A percentile compares a stretch with the other conserved stretches of the same genome.
Evolutionary conservation across 352 stramenopile genomes (phyloP).

Genomic region (Pythium dissimile): DNA sequence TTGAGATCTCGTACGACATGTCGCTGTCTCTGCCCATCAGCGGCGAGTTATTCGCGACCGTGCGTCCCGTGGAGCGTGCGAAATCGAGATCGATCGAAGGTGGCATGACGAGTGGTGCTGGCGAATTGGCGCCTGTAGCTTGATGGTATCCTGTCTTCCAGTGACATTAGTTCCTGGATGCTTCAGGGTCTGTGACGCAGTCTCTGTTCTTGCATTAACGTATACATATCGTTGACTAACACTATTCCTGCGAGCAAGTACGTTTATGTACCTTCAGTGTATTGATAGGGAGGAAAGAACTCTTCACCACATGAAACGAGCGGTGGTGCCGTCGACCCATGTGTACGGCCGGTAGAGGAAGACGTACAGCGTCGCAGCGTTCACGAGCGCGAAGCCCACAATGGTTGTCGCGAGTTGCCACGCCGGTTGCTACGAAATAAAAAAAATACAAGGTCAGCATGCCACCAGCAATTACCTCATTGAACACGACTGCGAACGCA

Average conservation of each 20-base stretch:
- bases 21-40: constrained; percentile 49
- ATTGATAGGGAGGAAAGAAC: no score
- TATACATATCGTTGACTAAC: no score
- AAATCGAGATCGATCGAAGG: not conserved
- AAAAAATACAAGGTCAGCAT: not conserved
- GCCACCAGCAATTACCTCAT: no score
- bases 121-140: constrained; percentile 1
- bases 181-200: not conserved
- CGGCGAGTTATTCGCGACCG: constrained; percentile 17
- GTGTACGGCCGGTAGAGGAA: constrained; percentile 67
- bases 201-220: not conserved
- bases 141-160: not conserved
- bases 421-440: constrained; percentile 49
- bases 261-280: no score
- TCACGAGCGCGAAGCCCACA: constrained; percentile 51
- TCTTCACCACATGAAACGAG: constrained; percentile 84
- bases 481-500: constrained; percentile 21
- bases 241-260: no score
- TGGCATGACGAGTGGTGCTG: not conserved
- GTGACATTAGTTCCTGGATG: not conserved
- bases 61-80: not conserved
- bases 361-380: constrained; percentile 64
- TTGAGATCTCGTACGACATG: constrained; percentile 36
- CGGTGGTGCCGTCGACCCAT: constrained; percentile 76
- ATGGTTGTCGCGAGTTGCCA: constrained; percentile 37